Base-by-base conservation (phyloP, 192 early-diverging fungal species). In the Coemansia sp. region DNA sequence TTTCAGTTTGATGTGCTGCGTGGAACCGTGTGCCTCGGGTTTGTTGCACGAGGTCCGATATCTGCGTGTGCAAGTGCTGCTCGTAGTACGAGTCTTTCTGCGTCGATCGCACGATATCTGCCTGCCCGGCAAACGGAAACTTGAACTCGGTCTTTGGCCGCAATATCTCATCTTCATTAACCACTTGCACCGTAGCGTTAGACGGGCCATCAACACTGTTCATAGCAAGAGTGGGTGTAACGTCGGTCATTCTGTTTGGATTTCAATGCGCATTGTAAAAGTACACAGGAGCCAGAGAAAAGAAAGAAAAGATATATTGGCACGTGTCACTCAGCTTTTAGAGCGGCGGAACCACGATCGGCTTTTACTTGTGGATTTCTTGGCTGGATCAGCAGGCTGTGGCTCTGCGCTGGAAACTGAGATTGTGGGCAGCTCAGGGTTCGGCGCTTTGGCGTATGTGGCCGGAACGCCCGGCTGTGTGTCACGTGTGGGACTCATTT, bases 61-160 rank as follows among this genome's bases (percentile, higher is more conserved):
- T 66, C 60, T 89, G 86, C 23, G 81, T 71, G 36, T 85, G 85
- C 19, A 94, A 58, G 20, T 87, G 78, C 31, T 85, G 77, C 75
- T 88, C 85, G 74, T 94, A 93, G 76, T 91, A 90, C 5, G 85
- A 69, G 81, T 97, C 94, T 65, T 97, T 97, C 65, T 97, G 94
- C 63, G 90, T 86, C 47, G 93, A 85, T 23, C 93, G 87, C 70
- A 96, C 89, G 49, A 94, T 92, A 60, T 94, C 91, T 5, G 93
- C 87, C 63, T 90, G 90, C 14, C 89, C 87, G 5, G 88, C 85
- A 57, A 72, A 84, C 47, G 93, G 93, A 57, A 91, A 91, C 28
- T 49, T 34, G 36, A 74, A 80, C 36, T 54, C 49, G 50, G 62
- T 69, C 1, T 28, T 46, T 9, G 36, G 53, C 38, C 46, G 51